A percentile compares a stretch with the other conserved stretches of the same genome.
These are phyloP conservation scores for Candida yuanshanica DNA, from an alignment of 805 yeast genomes.

Conservation along the genomic window DNA sequence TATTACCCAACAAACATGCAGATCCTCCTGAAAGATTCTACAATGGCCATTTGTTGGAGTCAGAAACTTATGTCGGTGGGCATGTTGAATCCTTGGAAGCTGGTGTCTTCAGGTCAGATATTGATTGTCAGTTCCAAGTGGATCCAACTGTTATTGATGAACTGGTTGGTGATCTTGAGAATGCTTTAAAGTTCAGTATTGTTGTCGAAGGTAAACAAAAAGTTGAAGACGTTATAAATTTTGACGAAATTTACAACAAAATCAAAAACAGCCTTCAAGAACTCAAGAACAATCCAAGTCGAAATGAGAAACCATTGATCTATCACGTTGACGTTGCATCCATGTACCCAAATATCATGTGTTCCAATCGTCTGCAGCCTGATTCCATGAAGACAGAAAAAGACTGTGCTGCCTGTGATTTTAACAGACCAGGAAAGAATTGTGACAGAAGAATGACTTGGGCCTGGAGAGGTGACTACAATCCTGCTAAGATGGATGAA, in stretches of 20 bases:
- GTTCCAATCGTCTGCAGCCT: conserved; percentile 93
- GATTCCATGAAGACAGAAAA: conserved; percentile 94
- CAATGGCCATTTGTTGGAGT: conserved; percentile 87
- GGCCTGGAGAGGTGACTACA: conserved; percentile 98
- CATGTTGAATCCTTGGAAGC: conserved; percentile 97
- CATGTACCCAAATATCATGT: conserved; percentile 99
- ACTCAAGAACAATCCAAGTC: conserved; percentile 52
- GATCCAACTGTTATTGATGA: conserved; percentile 83
- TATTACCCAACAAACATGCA: conserved; percentile 88
- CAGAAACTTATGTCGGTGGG: conserved; percentile 98
- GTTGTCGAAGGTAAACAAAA: conserved; percentile 73
- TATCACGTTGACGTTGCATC: conserved; percentile 99
- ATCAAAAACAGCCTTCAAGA: conserved; percentile 53
- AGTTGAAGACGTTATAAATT: conserved; percentile 74
- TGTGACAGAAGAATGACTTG: conserved; percentile 91
- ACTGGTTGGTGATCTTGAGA: conserved; percentile 62
- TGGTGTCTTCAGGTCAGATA: conserved; percentile 92
- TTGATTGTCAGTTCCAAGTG: conserved; percentile 65
- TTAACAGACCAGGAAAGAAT: conserved; percentile 87
- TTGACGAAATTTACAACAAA: conserved; percentile 61
- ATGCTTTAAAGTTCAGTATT: conserved; percentile 76
- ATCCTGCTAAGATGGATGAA: conserved; percentile 87
- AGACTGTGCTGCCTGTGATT: conserved; percentile 97
- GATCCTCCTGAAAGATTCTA: conserved; percentile 95
- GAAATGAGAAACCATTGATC: conserved; percentile 78